phyloP scores from a whole-genome alignment of 108 stramenopile species.

The Nannochloropsis granulata region DNA sequence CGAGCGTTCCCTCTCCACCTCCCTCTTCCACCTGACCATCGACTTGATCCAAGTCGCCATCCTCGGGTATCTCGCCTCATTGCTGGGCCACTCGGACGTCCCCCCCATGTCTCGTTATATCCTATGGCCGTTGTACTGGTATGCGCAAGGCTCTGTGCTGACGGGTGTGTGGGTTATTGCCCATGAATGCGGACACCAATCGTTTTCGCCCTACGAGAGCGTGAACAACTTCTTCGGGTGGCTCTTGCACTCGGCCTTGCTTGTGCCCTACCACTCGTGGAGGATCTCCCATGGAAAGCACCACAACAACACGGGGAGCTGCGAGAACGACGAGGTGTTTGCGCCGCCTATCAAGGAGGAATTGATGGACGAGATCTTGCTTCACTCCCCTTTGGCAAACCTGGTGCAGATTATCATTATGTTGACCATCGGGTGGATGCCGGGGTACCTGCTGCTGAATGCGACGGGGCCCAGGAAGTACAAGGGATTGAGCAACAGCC shows the following conservation, averaged over 20 bases:
- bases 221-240: conserved; percentile 89
- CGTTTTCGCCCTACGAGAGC: conserved; percentile 71
- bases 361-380: conserved; percentile 53
- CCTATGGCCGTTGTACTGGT: conserved; percentile 86
- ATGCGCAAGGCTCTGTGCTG: conserved; percentile 85
- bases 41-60: conserved; percentile 63
- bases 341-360: conserved; percentile 52
- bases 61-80: conserved; percentile 69
- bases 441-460: conserved; percentile 41
- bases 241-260: conserved; percentile 78
- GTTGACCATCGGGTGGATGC: conserved; percentile 44
- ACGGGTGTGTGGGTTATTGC: conserved; percentile 98
- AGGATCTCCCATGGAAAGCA: conserved; percentile 86
- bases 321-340: conserved; percentile 85
- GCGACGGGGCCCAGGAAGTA: conserved; percentile 42
- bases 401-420: conserved; percentile 64
- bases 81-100: conserved; percentile 45
- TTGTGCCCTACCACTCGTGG: conserved; percentile 99
- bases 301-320: conserved; percentile 86
- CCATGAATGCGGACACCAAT: conserved; percentile 97
- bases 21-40: conserved; percentile 58
- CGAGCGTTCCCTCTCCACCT: conserved; percentile 61
- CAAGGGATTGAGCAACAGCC: conserved; percentile 27
- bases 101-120: conserved; percentile 44
- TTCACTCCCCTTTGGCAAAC: conserved; percentile 55